Base-by-base conservation (phyloP, 257 asterid genomes). In the Dorcoceras hygrometricum region DNA sequence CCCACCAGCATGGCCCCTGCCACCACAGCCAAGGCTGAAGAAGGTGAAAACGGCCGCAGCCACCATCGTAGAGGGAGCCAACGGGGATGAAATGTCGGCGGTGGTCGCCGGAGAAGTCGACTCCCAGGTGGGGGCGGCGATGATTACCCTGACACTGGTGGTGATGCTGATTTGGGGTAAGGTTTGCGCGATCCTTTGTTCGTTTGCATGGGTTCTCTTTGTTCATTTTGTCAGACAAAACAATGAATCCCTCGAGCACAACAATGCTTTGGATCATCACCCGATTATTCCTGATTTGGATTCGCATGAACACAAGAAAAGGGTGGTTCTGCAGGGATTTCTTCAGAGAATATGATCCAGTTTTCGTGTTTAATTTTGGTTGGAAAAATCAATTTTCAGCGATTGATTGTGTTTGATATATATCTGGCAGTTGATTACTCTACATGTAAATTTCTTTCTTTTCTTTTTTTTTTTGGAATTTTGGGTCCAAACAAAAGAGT, bases 131-230 rank as follows among this genome's bases (percentile, higher is more conserved):
- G 51, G 48, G 51, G 19, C 19, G 1, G 12, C 51, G 51, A 14
- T 36, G 3, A 36, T 36, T 8, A 8, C 18, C 11, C 11, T 75
- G 4, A 80, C 77, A 11, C 69, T 78, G n/a, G 61, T 63, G 11
- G 80, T 73, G 24, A 79, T 76, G 81, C 29, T 79, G 24, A 67
- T 79, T 69, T 79, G 81, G 84, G 84, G 84, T 24, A 76, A 76
- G 61, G 62, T 66, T 4, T 79, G 72, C 4, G 81, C 84, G 3
- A 67, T 66, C 18, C 34, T 79, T 5, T 66, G 76, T 43, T 28
- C 77, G 27, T 74, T 81, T 0, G 76, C 76, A 20, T 79, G 79
- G 79, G 67, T 72, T 39, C 76, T 73, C 59, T 29, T 67, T 25
- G 6, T 76, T 0, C 84, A 78, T 25, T 71, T 75, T 27, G 43